Percentiles rank a stretch among this genome's conserved stretches.
Evolutionary conservation across 106 monocot genomes (phyloP).

Genomic region (Ottelia alismoides): DNA sequence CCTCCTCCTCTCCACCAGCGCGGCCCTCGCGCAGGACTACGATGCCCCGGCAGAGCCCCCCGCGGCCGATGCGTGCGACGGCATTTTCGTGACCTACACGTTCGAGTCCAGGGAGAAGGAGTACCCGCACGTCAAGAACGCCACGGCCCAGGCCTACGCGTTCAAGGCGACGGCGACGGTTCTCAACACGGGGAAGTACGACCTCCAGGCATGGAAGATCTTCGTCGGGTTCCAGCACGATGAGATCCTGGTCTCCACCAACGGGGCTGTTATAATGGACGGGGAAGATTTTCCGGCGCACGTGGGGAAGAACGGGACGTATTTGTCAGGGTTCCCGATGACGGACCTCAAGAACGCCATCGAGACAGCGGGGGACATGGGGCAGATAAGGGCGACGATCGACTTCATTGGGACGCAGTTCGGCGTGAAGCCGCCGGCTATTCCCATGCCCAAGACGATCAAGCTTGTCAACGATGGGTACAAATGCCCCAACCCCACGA

Average conservation of each 20-base stretch:
- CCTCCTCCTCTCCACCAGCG: background rate
- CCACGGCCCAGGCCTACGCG: slow-evolving; percentile 76
- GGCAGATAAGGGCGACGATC: slow-evolving; percentile 48
- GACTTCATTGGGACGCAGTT: slow-evolving; percentile 74
- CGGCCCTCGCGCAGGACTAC: slow-evolving; percentile 18
- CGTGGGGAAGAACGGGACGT: slow-evolving; percentile 60
- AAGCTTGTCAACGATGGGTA: slow-evolving; percentile 55
- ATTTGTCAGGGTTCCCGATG: slow-evolving; percentile 61
- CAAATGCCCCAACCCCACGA: slow-evolving; percentile 51
- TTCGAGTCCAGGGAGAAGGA: slow-evolving; percentile 50
- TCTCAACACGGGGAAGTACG: slow-evolving; percentile 59
- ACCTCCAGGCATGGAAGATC: slow-evolving; percentile 76
- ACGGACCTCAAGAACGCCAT: slow-evolving; percentile 65
- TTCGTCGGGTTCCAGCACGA: slow-evolving; percentile 81
- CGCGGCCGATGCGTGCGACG: slow-evolving; percentile 40
- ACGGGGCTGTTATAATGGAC: slow-evolving; percentile 57
- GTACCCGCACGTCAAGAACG: slow-evolving; percentile 76
- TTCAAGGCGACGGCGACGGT: slow-evolving; percentile 65
- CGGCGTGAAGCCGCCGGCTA: slow-evolving; percentile 50
- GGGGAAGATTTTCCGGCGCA: slow-evolving; percentile 51
- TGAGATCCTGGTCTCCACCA: slow-evolving; percentile 74
- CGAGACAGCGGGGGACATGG: slow-evolving; percentile 77
- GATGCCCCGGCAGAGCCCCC: slow-evolving; percentile 15
- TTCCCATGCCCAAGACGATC: slow-evolving; percentile 78
- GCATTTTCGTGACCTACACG: slow-evolving; percentile 59